Evolutionary conservation across 345 rosid genomes (phyloP).

Genomic region (Brassica rapa): DNA sequence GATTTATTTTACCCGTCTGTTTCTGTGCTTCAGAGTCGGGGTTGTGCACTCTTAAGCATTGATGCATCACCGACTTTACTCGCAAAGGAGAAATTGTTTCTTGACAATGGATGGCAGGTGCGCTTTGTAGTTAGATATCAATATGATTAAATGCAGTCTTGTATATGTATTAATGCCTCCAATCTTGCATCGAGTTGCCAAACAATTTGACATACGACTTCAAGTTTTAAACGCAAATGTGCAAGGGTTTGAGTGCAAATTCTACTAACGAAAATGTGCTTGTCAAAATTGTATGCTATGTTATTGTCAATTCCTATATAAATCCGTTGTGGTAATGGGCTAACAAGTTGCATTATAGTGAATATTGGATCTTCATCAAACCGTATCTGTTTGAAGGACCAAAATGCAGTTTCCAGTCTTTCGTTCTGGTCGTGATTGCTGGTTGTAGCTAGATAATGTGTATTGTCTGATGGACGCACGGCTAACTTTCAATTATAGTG

Average conservation of each 20-base stretch:
- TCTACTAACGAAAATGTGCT: constrained; percentile 4
- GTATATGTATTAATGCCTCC: neutral
- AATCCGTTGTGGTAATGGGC: constrained; percentile 1
- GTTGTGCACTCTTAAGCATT: constrained; percentile 87
- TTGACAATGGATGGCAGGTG: constrained; percentile 97
- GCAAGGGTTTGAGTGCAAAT: constrained; percentile 6
- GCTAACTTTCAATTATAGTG: neutral
- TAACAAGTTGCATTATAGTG: neutral
- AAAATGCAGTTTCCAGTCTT: constrained; percentile 10
- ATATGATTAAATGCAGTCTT: neutral
- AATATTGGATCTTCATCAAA: neutral
- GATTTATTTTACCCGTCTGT: constrained; percentile 6
- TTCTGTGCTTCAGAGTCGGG: constrained; percentile 76
- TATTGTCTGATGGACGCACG: constrained; percentile 8
- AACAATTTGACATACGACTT: constrained; percentile 11
- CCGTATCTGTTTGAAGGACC: neutral
- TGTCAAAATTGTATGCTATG: constrained; percentile 9
- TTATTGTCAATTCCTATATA: constrained; percentile 2
- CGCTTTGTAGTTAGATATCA: constrained; percentile 20
- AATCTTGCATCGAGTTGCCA: constrained; percentile 15
- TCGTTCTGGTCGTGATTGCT: constrained; percentile 15
- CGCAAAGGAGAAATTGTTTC: constrained; percentile 82
- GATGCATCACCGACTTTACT: constrained; percentile 79
- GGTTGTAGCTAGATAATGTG: constrained; percentile 21
- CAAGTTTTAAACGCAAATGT: neutral